Percentiles rank a stretch among this genome's conserved stretches.
Conservation (phyloP, 1,284 basidiomycete species). For the Xerocomus amazonicus region DNA sequence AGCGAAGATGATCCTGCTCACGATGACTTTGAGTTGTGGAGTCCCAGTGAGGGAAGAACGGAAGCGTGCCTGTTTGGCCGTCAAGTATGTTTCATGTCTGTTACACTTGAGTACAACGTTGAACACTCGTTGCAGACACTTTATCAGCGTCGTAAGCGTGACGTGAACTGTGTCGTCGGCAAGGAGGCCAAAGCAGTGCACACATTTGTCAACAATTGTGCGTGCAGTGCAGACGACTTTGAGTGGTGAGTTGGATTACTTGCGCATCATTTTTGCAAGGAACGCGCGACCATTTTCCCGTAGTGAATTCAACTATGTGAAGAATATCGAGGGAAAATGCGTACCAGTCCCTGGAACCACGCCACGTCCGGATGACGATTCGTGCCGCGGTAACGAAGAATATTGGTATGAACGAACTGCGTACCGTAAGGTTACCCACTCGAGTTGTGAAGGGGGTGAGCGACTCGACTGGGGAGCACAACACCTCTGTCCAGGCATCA, state of each 20-base stretch:
- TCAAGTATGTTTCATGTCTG: constrained; percentile 50
- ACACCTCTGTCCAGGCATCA: constrained; percentile 80
- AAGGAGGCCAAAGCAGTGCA: constrained; percentile 52
- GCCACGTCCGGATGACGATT: constrained; percentile 56
- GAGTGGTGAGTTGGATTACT: constrained; percentile 69
- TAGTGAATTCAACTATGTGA: constrained; percentile 88
- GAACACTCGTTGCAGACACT: constrained; percentile 52
- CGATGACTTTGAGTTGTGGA: constrained; percentile 96
- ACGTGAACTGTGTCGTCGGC: constrained; percentile 81
- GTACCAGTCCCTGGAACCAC: constrained; percentile 67
- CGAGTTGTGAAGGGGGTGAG: constrained; percentile 74
- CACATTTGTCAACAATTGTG: constrained; percentile 66
- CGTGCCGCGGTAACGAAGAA: constrained; percentile 61
- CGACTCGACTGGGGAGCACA: constrained; percentile 66
- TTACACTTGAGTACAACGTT: not conserved
- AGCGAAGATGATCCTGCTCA: constrained; percentile 66
- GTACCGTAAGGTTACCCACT: constrained; percentile 87
- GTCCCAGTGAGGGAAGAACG: constrained; percentile 84
- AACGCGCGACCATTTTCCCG: not conserved
- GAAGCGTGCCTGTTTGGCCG: constrained; percentile 78
- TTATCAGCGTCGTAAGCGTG: constrained; percentile 83
- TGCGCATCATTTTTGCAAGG: not conserved
- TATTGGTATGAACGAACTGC: constrained; percentile 91
- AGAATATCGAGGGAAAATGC: constrained; percentile 67
- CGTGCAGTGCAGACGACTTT: constrained; percentile 75